Evolutionary conservation across 2,329 filamentous ascomycete genomes (phyloP).

Genomic region (Teratosphaeria nubilosa): DNA sequence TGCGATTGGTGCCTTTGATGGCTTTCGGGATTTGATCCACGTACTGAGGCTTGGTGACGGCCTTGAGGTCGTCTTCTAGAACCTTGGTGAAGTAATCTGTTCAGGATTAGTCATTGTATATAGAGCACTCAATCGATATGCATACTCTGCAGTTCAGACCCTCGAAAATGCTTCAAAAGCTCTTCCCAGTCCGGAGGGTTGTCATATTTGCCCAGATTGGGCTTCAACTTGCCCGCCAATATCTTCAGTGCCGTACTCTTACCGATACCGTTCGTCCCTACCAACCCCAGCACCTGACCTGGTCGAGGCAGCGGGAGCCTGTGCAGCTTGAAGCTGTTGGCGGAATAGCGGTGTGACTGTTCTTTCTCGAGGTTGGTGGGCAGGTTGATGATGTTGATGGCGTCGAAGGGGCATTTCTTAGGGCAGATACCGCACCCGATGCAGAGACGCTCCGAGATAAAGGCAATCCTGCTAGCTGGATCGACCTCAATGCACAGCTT

Average conservation of each 20-base stretch:
- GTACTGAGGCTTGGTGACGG: conserved; percentile 97
- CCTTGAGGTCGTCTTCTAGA: conserved; percentile 91
- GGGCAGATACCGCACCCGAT: conserved; percentile 99
- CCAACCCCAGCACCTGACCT: conserved; percentile 88
- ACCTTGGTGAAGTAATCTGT: conserved; percentile 97
- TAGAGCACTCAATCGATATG: background rate
- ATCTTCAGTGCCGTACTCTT: conserved; percentile 99
- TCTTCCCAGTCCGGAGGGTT: conserved; percentile 99
- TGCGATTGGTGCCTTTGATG: conserved; percentile 65
- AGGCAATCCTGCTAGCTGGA: conserved; percentile 82
- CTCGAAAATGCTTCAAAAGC: conserved; percentile 95
- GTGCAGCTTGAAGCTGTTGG: conserved; percentile 99
- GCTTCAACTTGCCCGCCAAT: conserved; percentile 95
- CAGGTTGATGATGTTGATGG: conserved; percentile 99
- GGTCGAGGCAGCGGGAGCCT: conserved; percentile 90
- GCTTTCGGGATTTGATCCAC: conserved; percentile 96
- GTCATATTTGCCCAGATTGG: conserved; percentile 87
- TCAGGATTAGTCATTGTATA: conserved; percentile 10
- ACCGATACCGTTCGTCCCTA: conserved; percentile 99
- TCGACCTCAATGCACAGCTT: conserved; percentile 96
- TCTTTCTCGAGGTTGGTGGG: conserved; percentile 98
- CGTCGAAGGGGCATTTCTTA: conserved; percentile 97
- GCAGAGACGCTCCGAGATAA: conserved; percentile 91
- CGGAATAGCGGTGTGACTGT: conserved; percentile 96
- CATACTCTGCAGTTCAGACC: conserved; percentile 86